Base-by-base conservation (phyloP, 139 green algal genomes). In the Gonium pectorale region DNA sequence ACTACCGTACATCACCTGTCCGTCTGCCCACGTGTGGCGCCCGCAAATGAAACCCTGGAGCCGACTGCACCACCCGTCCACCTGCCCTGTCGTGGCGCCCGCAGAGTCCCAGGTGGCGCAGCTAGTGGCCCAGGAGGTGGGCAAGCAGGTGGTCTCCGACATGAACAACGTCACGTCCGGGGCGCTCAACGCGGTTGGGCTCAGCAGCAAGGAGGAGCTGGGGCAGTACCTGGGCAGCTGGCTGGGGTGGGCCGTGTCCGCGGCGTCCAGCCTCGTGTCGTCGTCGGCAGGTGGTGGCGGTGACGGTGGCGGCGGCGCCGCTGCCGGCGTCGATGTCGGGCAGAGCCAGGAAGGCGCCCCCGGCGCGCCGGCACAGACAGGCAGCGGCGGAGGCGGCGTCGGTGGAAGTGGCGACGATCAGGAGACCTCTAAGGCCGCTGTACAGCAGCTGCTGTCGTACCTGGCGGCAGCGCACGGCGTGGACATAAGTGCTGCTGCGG, bases 141-240 rank as follows among this genome's bases (percentile, higher is more conserved):
- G 43, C 13, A 19, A 64, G 11, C 75, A 82, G 54, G 75, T 71
- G 17, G 29, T 83, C 5, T 5, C 38, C 1, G 60, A 83, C 59
- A 83, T 83, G 77, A 51, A 73, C 33, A 73, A 83, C 41, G 35
- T 83, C 17, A 66, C 62, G 9, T 21, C 3, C 60, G 41, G 54
- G 22, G 77, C 77, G 9, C 77, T 83, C 11, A 24, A 21, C 31
- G n/a, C 77, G 6, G 31, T 83, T n/a, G 77, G 77, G 7, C 49
- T 83, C 17, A 40, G 38, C 5, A 49, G 35, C 63, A 68, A 52
- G 40, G 22, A 46, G 35, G 17, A 83, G 77, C 60, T 83, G 77
- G 77, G 77, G 0, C 38, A 64, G n/a, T 83, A 83, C 63, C 49
- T 83, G 27, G 77, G 77, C 43, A 60, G 54, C 62, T 83, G 75